phyloP scores from a whole-genome alignment of 257 asterid genomes.

The Nicotiana noctiflora region DNA sequence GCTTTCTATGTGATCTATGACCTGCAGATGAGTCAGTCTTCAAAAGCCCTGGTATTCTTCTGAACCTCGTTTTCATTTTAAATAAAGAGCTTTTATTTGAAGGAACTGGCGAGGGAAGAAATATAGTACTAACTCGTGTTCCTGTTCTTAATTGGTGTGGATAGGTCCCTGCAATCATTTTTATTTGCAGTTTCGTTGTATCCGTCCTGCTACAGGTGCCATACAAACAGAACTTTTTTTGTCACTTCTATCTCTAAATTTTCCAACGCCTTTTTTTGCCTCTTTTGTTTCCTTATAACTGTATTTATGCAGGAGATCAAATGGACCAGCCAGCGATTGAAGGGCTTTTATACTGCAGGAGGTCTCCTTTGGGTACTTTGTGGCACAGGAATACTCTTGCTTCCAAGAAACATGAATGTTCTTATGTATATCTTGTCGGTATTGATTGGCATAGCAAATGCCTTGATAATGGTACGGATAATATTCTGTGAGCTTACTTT shows the following conservation, averaged over 20 bases:
- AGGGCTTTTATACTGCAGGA: conserved; percentile 57
- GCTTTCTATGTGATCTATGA: conserved; percentile 84
- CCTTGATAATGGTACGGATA: conserved; percentile 62
- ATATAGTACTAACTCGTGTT: neutral
- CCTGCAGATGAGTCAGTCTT: conserved; percentile 68
- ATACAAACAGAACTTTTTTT: neutral
- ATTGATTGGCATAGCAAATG: conserved; percentile 77
- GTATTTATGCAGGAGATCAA: conserved; percentile 48
- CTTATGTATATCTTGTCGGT: conserved; percentile 52
- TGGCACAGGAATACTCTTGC: conserved; percentile 55
- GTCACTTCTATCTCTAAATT: neutral
- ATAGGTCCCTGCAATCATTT: conserved; percentile 87
- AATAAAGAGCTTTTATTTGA: neutral
- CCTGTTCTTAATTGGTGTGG: neutral
- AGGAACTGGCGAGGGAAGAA: neutral
- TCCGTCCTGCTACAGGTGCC: conserved; percentile 76
- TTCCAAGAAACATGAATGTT: conserved; percentile 53
- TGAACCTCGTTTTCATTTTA: neutral
- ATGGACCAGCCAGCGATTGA: conserved; percentile 60
- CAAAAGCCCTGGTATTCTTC: conserved; percentile 70
- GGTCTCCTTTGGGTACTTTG: conserved; percentile 76
- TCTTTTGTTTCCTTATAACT: neutral
- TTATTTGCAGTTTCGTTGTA: conserved; percentile 69
- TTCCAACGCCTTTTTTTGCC: neutral
- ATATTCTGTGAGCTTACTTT: neutral